Percentiles rank a stretch among this genome's conserved stretches.
Conservation (phyloP, 1,139 yeast species). For the Sugiyamaella grinbergsii region DNA sequence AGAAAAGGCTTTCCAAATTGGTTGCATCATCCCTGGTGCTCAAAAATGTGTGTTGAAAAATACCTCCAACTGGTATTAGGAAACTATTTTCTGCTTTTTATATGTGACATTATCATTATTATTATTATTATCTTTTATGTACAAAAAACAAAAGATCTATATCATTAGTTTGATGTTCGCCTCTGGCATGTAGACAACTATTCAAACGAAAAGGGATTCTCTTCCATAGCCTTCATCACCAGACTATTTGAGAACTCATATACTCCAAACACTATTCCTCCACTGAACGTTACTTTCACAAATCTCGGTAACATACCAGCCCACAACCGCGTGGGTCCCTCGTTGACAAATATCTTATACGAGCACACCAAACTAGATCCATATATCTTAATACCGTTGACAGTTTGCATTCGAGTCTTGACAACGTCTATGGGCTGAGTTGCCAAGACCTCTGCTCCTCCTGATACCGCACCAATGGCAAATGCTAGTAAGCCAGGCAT, state of each 20-base stretch:
- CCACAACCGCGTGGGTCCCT: slow-evolving; percentile 70
- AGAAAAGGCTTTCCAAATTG: slow-evolving; percentile 79
- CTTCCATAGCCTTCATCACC: slow-evolving; percentile 49
- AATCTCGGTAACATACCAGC: slow-evolving; percentile 81
- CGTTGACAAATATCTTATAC: slow-evolving; percentile 63
- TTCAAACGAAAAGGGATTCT: slow-evolving; percentile 48
- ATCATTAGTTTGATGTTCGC: too few relatives aligned
- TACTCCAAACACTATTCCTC: slow-evolving; percentile 73
- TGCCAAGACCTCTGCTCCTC: slow-evolving; percentile 68
- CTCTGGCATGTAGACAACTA: not conserved
- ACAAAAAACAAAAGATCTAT: not conserved
- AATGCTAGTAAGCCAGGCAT: slow-evolving; percentile 32
- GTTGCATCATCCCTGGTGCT: slow-evolving; percentile 59
- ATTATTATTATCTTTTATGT: too few relatives aligned
- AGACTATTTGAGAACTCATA: slow-evolving; percentile 45
- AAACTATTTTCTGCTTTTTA: not conserved
- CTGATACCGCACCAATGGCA: slow-evolving; percentile 44
- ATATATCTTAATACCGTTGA: slow-evolving; percentile 60
- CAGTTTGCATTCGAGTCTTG: slow-evolving; percentile 85
- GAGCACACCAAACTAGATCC: slow-evolving; percentile 70
- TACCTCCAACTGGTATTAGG: slow-evolving; percentile 58
- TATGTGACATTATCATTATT: slow-evolving; percentile 4
- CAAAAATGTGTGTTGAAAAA: slow-evolving; percentile 72
- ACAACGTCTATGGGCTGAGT: slow-evolving; percentile 93
- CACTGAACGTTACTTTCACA: slow-evolving; percentile 73